Evolutionary conservation across 1,284 basidiomycete genomes (phyloP).

Genomic region (Puccinia coronata): DNA sequence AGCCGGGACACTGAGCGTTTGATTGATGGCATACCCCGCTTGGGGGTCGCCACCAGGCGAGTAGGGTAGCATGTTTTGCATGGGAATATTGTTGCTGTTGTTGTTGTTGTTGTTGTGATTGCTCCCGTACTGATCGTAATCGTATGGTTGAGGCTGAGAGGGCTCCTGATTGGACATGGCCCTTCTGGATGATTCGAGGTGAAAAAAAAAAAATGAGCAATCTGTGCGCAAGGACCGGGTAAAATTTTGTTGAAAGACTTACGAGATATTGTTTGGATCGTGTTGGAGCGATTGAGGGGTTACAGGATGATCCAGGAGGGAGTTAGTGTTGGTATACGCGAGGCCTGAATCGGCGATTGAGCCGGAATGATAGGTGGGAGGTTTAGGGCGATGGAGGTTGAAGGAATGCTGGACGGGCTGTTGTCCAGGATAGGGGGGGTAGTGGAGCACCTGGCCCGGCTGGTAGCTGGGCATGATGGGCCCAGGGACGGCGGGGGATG

Average conservation of each 20-base stretch:
- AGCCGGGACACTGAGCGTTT: not conserved
- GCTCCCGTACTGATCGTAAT: not conserved
- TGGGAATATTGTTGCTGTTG: not conserved
- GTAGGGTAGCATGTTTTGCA: not conserved
- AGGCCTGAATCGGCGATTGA: not conserved
- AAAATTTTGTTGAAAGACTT: constrained; percentile 4
- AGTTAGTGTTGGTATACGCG: not conserved
- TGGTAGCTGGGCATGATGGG: constrained; percentile 29
- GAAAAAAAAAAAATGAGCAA: not conserved
- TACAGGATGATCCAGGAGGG: not conserved
- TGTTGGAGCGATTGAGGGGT: not conserved
- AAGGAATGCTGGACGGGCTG: not conserved
- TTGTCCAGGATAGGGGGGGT: not conserved
- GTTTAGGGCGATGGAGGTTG: constrained; percentile 11
- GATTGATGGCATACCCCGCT: not conserved
- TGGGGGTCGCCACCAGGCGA: not conserved
- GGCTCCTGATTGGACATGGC: not conserved
- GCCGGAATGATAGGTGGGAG: not conserved
- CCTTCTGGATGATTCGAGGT: not conserved
- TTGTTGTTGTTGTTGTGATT: no score
- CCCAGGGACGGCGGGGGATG: constrained; percentile 1
- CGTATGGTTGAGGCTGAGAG: not conserved
- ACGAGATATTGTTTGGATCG: not conserved
- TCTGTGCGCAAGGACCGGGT: no score
- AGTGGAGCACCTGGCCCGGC: constrained; percentile 29